Evolutionary conservation across 1,284 basidiomycete genomes (phyloP), one percentile per base, ranked within the genome.

Genomic region (Apiotrichum domesticum): DNA sequence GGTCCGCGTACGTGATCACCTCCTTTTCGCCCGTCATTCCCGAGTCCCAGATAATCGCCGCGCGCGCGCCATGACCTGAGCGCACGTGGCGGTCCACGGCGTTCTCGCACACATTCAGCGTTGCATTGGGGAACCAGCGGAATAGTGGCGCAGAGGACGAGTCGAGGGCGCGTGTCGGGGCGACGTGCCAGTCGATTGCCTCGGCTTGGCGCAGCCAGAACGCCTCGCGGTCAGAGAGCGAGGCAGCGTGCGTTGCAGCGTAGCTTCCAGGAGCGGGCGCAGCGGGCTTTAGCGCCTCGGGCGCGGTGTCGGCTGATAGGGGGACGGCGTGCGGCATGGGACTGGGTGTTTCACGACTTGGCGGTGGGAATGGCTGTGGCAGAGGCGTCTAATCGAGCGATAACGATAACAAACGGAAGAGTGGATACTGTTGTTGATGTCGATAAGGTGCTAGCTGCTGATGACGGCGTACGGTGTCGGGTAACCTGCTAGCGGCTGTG

Each of bases 1-100:
- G 87, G 75, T 95, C 82, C 29, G 82, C 80, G 73, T 90, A 96
- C 44, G 85, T 81, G 73, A 96, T 82, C 55, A 55, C 56, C 41
- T 49, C 47, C 58, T 56, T 59, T 39, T 44, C 46, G 35, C 49
- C 33, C 35, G 58, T 59, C n/a, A 59, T 54, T 3, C 54, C 54
- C 51, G 58, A 59, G 58, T 59, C 58, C 51, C 55, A 59, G 52
- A 53, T 52, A 41, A 59, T 56, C 35, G 58, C 58, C 35, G 55
- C 51, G 34, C 48, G 48, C 39, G 37, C 49, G 39, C 58, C 58
- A 52, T 52, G 55, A 39, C 58, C 58, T 5, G 58, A 54, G 35
- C 34, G 39, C 10, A 59, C 58, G 43, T 59, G 58, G 7, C 58
- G 58, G 58, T 59, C 58, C 35, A 59, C 51, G 8, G 42, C 42